These are phyloP conservation scores for Sequoiadendron giganteum DNA, from an alignment of 75 land plant species.

Conservation along the genomic window DNA sequence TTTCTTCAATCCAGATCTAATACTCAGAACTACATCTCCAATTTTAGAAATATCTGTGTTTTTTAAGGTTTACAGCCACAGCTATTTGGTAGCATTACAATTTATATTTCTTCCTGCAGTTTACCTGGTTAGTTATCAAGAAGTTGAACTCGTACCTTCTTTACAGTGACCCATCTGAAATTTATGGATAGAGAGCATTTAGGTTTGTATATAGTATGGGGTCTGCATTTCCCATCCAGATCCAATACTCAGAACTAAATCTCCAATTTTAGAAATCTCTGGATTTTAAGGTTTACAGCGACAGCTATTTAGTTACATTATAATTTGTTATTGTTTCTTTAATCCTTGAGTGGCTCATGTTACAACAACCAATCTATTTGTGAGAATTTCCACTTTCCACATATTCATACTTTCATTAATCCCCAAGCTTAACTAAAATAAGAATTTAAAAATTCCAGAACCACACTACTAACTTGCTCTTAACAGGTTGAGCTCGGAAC, in stretches of 20 bases:
- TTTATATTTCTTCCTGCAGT: not conserved
- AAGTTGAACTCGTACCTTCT: not conserved
- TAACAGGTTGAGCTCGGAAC: constrained; percentile 88
- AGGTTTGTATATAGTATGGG: not conserved
- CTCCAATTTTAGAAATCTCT: not conserved
- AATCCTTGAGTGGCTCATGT: not conserved
- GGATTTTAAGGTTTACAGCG: not conserved
- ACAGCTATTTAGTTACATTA: not conserved
- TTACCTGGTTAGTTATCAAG: not conserved
- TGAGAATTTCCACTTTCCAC: not conserved
- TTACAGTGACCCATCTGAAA: not conserved
- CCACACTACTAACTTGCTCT: constrained; percentile 55
- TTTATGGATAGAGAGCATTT: not conserved
- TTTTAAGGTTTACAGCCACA: too few relatives aligned
- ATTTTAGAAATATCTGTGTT: too few relatives aligned
- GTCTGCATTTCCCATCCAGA: not conserved
- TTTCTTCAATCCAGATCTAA: too few relatives aligned
- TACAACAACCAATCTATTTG: not conserved
- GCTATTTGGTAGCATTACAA: too few relatives aligned
- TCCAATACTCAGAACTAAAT: not conserved
- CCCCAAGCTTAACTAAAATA: not conserved
- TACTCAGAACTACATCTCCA: too few relatives aligned
- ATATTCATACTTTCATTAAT: not conserved
- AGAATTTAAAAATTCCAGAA: not conserved
- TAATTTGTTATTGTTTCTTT: not conserved